Percentiles rank a stretch among this genome's conserved stretches.
Conservation (phyloP, 148 eudicot genomes). For the Spergularia marina region DNA sequence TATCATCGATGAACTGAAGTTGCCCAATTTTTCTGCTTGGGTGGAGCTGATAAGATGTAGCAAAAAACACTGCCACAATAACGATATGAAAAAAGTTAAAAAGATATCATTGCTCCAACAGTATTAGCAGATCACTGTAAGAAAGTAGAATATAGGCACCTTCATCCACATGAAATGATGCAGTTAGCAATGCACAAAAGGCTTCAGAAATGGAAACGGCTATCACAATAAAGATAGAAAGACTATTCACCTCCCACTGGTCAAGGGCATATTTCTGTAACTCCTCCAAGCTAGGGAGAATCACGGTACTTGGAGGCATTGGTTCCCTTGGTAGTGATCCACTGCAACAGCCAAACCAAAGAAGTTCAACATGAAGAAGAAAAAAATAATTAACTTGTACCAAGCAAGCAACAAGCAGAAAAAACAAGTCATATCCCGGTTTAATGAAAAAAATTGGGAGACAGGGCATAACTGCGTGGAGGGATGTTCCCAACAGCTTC, state of each 20-base stretch:
- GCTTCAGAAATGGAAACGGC: conserved; percentile 11
- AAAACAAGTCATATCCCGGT: not conserved
- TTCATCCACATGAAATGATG: not conserved
- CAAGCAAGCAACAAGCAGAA: not conserved
- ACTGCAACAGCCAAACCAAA: conserved; percentile 45
- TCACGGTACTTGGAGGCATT: conserved; percentile 64
- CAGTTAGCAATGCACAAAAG: conserved; percentile 18
- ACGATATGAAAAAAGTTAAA: not conserved
- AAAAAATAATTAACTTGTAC: not conserved
- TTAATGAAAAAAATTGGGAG: too few relatives aligned
- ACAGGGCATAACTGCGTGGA: not conserved
- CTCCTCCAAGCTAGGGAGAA: conserved; percentile 79
- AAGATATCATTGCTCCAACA: not conserved
- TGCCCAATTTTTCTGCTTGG: conserved; percentile 69
- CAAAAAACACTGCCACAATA: conserved; percentile 67
- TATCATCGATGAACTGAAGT: conserved; percentile 88
- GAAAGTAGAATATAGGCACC: not conserved
- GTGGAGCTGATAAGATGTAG: conserved; percentile 90
- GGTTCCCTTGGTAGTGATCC: conserved; percentile 87
- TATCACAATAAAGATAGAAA: conserved; percentile 13
- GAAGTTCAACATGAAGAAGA: conserved; percentile 8
- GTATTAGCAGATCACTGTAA: not conserved
- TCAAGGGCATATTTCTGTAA: conserved; percentile 68
- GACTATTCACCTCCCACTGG: conserved; percentile 84
- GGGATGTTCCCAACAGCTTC: not conserved